Evolutionary conservation across 2,329 filamentous ascomycete species (phyloP), one percentile per base, ranked within the genome.

Genomic region (Alternaria viburni): DNA sequence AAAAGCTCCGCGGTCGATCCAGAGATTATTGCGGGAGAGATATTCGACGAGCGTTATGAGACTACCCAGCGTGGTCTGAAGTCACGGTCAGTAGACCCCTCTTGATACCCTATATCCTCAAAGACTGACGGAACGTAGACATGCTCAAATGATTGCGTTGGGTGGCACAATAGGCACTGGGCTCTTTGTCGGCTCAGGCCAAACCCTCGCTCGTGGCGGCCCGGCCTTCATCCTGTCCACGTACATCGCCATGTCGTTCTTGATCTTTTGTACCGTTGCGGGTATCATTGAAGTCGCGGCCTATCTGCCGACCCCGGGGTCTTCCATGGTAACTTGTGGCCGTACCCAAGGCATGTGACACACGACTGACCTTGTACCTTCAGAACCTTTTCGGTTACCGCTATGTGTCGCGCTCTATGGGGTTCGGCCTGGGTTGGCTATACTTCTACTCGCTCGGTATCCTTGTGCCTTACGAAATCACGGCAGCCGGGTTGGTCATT

Each of bases 381-480:
- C 36, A 41, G 36, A 83, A 82, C 43, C 80, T 83, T 41, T 85
- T 85, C 69, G 83, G 79, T n/a, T 77, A 80, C 60, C 80, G 81
- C 57, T 83, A 82, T 65, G 78, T 83, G 58, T 80, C 81, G 60
- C 93, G 93, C 1, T 93, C 93, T 0, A 95, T 77, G 66, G 76
- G 72, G n/a, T 74, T 72, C 32, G 68, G 67, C 1, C 65, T 72
- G 3, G 70, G 72, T 15, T 73, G 71, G 72, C 65, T 74, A n/a
- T 77, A 75, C 66, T 74, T 74, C 46, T 72, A 75, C 67, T 71
- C 69, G 2, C 69, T 72, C 6, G 71, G 69, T n/a, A 76, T 75
- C 11, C 63, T 79, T 46, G 67, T 78, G 5, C 77, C 77, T 1
- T 75, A 75, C 54, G 76, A 79, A 45, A 73, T 80, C 52, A 77